Base-by-base conservation (phyloP, 2,329 filamentous ascomycete genomes). In the Coniochaeta sp. region DNA sequence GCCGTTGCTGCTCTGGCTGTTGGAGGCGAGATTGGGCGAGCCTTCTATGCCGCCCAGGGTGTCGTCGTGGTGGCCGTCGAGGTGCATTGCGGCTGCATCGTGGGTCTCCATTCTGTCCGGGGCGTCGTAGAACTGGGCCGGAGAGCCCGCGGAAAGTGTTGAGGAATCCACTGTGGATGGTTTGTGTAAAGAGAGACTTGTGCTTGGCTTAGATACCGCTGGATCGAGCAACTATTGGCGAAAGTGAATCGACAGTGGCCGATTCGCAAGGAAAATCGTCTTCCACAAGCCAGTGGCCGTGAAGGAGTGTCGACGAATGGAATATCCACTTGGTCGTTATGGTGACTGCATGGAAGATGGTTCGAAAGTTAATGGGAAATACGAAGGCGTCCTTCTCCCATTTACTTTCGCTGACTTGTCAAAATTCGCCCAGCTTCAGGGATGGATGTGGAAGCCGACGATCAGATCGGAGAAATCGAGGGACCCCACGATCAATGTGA, bases 91-190 rank as follows among this genome's bases (percentile, higher is more conserved):
- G 57, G 58, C 33, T 56, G 73, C 73, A 58, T 78, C 74, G 62
- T 75, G 74, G 60, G 17, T 38, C 28, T 86, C 82, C 77, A 82
- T 81, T 62, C 67, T 78, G 67, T 81, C 78, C 67, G 70, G 71
- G 61, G 76, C 75, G 78, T 80, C 77, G 77, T 79, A 78, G 68
- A 78, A 80, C 68, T 81, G 79, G 75, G 74, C 79, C 70, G 76
- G 73, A 62, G 79, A 81, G 74, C 79, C 79, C 68, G 74, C 73
- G 55, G 76, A 75, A 36, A 80, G 67, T 19, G 73, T 78, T 62
- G 79, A 79, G 64, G 77, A 78, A 80, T 85, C 82, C 81, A 84
- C 78, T 63, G 71, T 79, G 75, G 60, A 58, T 34, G 60, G 31
- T 22, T 38, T 52, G 26, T 28, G 24, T 52, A 6, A 31, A 28